Conservation (phyloP, 2,329 filamentous ascomycete species). For the Trichoderma pleuroti region DNA sequence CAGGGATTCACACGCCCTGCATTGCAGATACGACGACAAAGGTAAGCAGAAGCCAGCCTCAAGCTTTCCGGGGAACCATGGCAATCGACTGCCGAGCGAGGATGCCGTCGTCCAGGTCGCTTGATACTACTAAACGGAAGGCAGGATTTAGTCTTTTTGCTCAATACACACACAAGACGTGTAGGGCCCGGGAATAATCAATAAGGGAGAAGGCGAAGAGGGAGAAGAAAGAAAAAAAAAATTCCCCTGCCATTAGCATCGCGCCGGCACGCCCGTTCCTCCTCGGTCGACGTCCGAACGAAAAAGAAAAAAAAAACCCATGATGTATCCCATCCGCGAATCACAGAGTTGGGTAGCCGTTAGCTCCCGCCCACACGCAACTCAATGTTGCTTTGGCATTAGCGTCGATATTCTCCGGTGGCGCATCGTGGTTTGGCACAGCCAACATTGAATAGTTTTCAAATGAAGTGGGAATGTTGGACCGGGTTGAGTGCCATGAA, state of each 20-base stretch:
- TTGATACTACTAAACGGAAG: background rate
- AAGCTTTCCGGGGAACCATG: background rate
- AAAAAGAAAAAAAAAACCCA: background rate
- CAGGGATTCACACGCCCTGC: background rate
- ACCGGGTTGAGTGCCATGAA: background rate
- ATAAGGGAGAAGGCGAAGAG: background rate
- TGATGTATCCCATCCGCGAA: slow-evolving; percentile 8
- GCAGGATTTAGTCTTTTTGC: background rate
- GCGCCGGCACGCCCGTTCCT: slow-evolving; percentile 6
- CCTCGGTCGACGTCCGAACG: slow-evolving; percentile 20
- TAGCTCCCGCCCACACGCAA: slow-evolving; percentile 11
- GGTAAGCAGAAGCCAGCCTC: background rate
- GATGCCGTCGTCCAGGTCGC: background rate
- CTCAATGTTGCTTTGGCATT: slow-evolving; percentile 10
- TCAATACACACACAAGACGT: background rate
- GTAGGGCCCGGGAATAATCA: slow-evolving; percentile 1
- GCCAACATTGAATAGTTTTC: too few species aligned
- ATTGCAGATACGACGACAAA: background rate
- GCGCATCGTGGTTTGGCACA: background rate
- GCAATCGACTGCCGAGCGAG: background rate
- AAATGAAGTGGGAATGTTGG: background rate
- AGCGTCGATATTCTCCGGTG: slow-evolving; percentile 16
- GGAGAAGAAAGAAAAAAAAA: background rate
- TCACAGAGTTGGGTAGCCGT: slow-evolving; percentile 1
- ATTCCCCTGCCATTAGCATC: slow-evolving; percentile 10